Evolutionary conservation across 495 filamentous ascomycete genomes (phyloP).

Genomic region (Chlorociboria aeruginascens): DNA sequence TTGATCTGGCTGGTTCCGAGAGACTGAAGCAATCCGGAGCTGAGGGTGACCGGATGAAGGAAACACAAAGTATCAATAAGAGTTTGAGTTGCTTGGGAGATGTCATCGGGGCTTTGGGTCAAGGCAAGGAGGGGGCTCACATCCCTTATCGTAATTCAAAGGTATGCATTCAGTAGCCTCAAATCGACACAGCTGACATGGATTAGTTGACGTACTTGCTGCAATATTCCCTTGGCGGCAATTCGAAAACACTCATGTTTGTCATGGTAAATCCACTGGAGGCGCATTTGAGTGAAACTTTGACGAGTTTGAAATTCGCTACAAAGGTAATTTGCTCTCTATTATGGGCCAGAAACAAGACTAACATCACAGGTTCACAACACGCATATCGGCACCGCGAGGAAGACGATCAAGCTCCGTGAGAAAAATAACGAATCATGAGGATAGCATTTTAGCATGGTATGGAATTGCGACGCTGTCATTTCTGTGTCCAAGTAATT

Average conservation of each 20-base stretch:
- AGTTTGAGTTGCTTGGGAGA: slow-evolving; percentile 86
- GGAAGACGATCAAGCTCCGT: slow-evolving; percentile 52
- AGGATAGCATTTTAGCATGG: neutral
- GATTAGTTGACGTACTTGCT: slow-evolving; percentile 81
- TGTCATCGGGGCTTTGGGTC: slow-evolving; percentile 82
- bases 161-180: slow-evolving; percentile 31
- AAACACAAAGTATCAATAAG: slow-evolving; percentile 97
- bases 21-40: slow-evolving; percentile 74
- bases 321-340: slow-evolving; percentile 52
- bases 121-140: slow-evolving; percentile 74
- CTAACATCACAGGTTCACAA: slow-evolving; percentile 49
- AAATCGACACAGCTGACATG: slow-evolving; percentile 1
- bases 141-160: slow-evolving; percentile 95
- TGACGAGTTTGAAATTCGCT: slow-evolving; percentile 93
- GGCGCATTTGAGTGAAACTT: slow-evolving; percentile 82
- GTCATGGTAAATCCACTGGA: slow-evolving; percentile 93
- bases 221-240: slow-evolving; percentile 89
- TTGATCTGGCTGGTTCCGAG: slow-evolving; percentile 91
- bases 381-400: slow-evolving; percentile 80
- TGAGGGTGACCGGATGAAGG: slow-evolving; percentile 75
- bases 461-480: neutral
- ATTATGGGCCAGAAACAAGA: neutral
- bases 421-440: neutral
- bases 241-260: slow-evolving; percentile 97
- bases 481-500: neutral